These are phyloP conservation scores for Oryza glumipatula DNA, from an alignment of 176 grass and related monocot species.

Conservation along the genomic window DNA sequence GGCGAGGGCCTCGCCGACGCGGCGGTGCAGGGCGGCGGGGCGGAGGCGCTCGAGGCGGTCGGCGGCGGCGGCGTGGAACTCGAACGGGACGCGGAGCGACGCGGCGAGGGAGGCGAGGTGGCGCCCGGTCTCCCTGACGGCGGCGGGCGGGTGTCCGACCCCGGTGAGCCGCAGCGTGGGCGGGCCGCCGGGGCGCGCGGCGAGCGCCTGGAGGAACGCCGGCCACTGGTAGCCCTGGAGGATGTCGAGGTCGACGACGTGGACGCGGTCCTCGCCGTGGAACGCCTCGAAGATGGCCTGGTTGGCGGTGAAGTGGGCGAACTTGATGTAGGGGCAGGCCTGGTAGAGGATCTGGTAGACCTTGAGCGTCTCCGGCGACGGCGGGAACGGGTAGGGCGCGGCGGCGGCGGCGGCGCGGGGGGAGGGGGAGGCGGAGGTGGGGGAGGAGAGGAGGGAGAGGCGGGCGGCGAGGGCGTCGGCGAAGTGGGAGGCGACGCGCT, in stretches of 20 bases:
- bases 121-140: conserved; percentile 66
- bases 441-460: conserved; percentile 45
- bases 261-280: conserved; percentile 76
- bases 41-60: conserved; percentile 63
- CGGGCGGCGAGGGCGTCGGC: conserved; percentile 57
- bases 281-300: conserved; percentile 96
- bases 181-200: conserved; percentile 60
- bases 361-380: conserved; percentile 55
- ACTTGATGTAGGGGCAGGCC: conserved; percentile 91
- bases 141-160: conserved; percentile 63
- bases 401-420: conserved; percentile 39
- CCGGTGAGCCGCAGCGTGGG: conserved; percentile 80
- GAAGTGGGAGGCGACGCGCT: conserved; percentile 64
- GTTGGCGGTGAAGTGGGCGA: conserved; percentile 91
- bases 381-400: conserved; percentile 41
- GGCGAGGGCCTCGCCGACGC: conserved; percentile 74
- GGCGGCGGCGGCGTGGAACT: conserved; percentile 74
- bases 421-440: conserved; percentile 44
- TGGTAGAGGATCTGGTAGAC: conserved; percentile 91
- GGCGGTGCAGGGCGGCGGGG: conserved; percentile 67
- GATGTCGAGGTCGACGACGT: conserved; percentile 90
- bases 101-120: conserved; percentile 62
- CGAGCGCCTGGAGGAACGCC: conserved; percentile 79
- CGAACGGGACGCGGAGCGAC: conserved; percentile 75
- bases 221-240: conserved; percentile 95